Evolutionary conservation across 257 asterid species (phyloP).

Genomic region (Anisodus acutangulus): DNA sequence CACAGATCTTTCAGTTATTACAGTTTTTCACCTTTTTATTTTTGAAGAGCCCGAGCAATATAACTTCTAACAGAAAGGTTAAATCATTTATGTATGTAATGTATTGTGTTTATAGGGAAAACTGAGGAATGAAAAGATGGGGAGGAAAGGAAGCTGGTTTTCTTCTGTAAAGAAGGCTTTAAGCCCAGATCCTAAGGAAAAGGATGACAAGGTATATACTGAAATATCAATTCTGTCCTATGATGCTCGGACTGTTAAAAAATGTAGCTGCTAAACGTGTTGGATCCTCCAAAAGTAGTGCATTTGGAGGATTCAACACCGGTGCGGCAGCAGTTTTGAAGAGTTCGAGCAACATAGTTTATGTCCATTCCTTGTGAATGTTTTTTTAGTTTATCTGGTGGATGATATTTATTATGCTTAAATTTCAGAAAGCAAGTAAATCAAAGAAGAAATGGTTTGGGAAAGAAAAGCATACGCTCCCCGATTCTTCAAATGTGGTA

Average conservation of each 20-base stretch:
- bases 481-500: slow-evolving; percentile 47
- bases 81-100: slow-evolving; percentile 31
- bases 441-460: slow-evolving; percentile 52
- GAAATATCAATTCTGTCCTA: slow-evolving; percentile 15
- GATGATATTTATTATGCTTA: slow-evolving; percentile 4
- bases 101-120: slow-evolving; percentile 34
- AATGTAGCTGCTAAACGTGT: not conserved
- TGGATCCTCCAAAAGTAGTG: not conserved
- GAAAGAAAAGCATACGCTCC: slow-evolving; percentile 54
- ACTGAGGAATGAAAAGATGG: slow-evolving; percentile 71
- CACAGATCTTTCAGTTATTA: not conserved
- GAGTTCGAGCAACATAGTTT: not conserved
- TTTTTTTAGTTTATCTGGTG: not conserved
- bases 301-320: not conserved
- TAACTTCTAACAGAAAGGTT: not conserved
- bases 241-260: not conserved
- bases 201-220: slow-evolving; percentile 55
- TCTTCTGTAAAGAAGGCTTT: slow-evolving; percentile 87
- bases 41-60: too few relatives aligned
- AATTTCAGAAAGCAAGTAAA: slow-evolving; percentile 58
- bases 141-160: slow-evolving; percentile 88
- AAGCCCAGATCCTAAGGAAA: slow-evolving; percentile 69
- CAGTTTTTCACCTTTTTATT: too few relatives aligned
- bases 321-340: not conserved
- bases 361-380: not conserved